Base-by-base conservation (phyloP, 2,329 filamentous ascomycete genomes). In the Trichophyton schoenleinii region DNA sequence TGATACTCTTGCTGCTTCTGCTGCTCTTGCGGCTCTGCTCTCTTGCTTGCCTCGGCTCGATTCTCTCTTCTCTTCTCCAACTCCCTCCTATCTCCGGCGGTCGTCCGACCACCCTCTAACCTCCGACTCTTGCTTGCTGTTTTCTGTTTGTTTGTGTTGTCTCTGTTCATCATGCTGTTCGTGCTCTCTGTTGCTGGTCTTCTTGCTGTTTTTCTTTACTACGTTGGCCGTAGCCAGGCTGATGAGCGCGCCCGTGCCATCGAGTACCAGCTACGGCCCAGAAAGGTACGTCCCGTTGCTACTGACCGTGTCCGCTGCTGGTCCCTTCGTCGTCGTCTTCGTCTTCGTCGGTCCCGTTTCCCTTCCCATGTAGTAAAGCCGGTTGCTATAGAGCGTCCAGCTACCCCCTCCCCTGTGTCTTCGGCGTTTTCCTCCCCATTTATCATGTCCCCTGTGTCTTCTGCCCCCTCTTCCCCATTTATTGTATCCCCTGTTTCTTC, bases 131-230 rank as follows among this genome's bases (percentile, higher is more conserved):
- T 8, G 4, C 57, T 61, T 31, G 6, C 36, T 41, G 22, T 41
- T 8, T 53, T 53, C 3, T 36, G 4, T 34, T 36, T 55, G 2
- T 13, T n/a, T 18, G 18, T 9, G 6, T 55, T 36, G 3, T 53
- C 13, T 58, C 52, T 41, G 18, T 38, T 18, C n/a, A 9, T n/a
- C 15, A 34, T 57, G 59, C 44, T 38, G 11, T 44, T 46, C 20
- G 15, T 22, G 36, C 25, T 58, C 41, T 48, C 38, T 60, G 49
- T 22, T n/a, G 49, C 13, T n/a, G 13, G 22, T 34, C 13, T 53
- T 55, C 20, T 53, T 62, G 42, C 38, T 62, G 42, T 28, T 49
- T 41, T 41, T 62, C 25, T 49, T n/a, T 44, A 11, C 41, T 34
- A 22, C 9, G n/a, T 48, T 1, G 48, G 38, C 42, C 15, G n/a